A percentile compares a stretch with the other conserved stretches of the same genome.
These are phyloP conservation scores for Glarea lozoyensis DNA, from an alignment of 495 filamentous ascomycete genomes.

Conservation along the genomic window DNA sequence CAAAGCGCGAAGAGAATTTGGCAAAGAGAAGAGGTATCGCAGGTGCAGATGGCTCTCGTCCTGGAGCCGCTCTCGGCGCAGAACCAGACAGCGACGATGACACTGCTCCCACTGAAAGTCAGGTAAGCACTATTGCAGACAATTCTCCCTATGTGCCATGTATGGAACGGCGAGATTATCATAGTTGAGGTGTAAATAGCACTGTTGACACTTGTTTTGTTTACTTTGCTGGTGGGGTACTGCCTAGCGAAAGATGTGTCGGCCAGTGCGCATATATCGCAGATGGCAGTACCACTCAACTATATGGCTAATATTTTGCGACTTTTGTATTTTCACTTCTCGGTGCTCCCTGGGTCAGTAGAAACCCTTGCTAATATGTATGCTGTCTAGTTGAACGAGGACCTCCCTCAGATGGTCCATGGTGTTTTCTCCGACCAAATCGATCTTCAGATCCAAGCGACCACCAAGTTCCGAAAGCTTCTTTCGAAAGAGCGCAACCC, in stretches of 20 bases:
- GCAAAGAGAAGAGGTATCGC: conserved; percentile 95
- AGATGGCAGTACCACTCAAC: conserved; percentile 6
- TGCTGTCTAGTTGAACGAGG: conserved; percentile 74
- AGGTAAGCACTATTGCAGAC: conserved; percentile 54
- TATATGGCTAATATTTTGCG: no score
- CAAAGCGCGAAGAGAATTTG: conserved; percentile 96
- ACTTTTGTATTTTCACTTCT: no score
- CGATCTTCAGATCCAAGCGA: conserved; percentile 96
- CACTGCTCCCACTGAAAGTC: conserved; percentile 81
- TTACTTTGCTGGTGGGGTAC: conserved; percentile 22
- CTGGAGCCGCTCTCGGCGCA: conserved; percentile 77
- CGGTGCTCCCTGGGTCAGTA: not conserved
- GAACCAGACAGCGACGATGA: conserved; percentile 97
- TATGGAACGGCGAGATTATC: not conserved
- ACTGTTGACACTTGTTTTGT: conserved; percentile 5
- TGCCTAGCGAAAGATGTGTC: conserved; percentile 18
- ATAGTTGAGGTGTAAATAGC: conserved; percentile 11
- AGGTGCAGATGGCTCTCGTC: conserved; percentile 64
- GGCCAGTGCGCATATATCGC: conserved; percentile 14
- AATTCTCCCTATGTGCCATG: not conserved
- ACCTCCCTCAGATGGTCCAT: conserved; percentile 94
- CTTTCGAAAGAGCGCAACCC: conserved; percentile 98
- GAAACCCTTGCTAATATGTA: conserved; percentile 11
- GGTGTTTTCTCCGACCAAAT: conserved; percentile 99
- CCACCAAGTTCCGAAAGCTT: conserved; percentile 96